Percentiles rank a stretch among this genome's conserved stretches.
phyloP scores from a whole-genome alignment of 208 protist species.

The Wallacemonas rigidus region DNA sequence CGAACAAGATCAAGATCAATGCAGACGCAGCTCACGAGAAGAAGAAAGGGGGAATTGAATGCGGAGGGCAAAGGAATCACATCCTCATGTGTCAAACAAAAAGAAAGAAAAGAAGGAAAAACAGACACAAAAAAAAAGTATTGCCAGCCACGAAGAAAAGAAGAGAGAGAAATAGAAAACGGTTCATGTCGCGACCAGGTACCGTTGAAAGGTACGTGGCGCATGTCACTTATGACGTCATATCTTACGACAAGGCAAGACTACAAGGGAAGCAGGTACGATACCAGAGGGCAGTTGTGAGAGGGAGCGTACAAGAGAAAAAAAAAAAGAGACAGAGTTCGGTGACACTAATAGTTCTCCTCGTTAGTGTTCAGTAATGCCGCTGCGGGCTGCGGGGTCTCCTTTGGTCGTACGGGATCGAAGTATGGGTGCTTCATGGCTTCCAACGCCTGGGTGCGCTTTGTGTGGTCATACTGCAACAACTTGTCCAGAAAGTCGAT shows the following conservation, averaged over 20 bases:
- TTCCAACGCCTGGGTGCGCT: constrained; percentile 97
- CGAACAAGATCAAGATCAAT: neutral
- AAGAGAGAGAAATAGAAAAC: neutral
- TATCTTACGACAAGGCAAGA: neutral
- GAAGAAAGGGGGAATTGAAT: constrained; percentile 16
- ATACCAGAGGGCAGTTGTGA: neutral
- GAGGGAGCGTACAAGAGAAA: constrained; percentile 22
- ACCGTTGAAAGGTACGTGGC: neutral
- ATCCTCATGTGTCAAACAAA: neutral
- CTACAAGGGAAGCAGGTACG: neutral
- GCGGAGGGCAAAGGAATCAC: neutral
- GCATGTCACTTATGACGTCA: too few relatives aligned
- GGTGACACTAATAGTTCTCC: constrained; percentile 12
- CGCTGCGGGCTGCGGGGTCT: neutral
- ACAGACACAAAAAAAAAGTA: too few relatives aligned
- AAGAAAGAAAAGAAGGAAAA: neutral
- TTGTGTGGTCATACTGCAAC: constrained; percentile 97
- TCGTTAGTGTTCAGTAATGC: constrained; percentile 11
- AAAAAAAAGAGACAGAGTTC: constrained; percentile 1
- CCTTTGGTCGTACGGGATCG: constrained; percentile 82
- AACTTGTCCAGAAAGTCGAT: constrained; percentile 98
- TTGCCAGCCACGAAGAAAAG: neutral
- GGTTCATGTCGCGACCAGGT: neutral
- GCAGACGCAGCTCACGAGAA: constrained; percentile 13
- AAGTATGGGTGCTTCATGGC: constrained; percentile 99